These are phyloP conservation scores for Hansenula sp. DNA, from an alignment of 1,139 yeast genomes.

Conservation along the genomic window DNA sequence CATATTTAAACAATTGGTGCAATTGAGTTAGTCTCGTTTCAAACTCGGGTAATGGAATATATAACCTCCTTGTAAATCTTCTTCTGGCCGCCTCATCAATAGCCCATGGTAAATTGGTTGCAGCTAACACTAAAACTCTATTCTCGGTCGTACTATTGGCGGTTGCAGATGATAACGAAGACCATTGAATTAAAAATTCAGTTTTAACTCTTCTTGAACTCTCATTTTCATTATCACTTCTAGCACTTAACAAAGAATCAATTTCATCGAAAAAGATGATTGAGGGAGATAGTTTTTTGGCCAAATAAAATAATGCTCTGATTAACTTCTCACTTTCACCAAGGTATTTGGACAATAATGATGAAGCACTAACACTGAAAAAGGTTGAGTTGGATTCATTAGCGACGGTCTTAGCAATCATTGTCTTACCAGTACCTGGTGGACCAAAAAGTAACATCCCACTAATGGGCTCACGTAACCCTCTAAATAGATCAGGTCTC, in stretches of 20 bases:
- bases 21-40: constrained; percentile 53
- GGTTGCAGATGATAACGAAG: constrained; percentile 55
- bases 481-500: constrained; percentile 59
- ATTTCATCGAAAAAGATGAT: constrained; percentile 55
- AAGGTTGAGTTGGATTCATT: constrained; percentile 63
- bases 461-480: constrained; percentile 59
- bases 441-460: constrained; percentile 68
- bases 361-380: constrained; percentile 59
- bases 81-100: constrained; percentile 68
- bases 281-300: constrained; percentile 43
- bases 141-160: constrained; percentile 33
- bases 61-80: constrained; percentile 56
- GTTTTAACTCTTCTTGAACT: constrained; percentile 55
- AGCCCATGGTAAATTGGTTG: constrained; percentile 66
- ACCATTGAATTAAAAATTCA: constrained; percentile 65
- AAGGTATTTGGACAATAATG: constrained; percentile 56
- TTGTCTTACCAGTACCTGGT: constrained; percentile 43
- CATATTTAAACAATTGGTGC: constrained; percentile 37
- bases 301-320: constrained; percentile 53
- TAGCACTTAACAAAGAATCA: constrained; percentile 53
- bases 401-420: constrained; percentile 67
- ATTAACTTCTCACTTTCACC: constrained; percentile 65
- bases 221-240: constrained; percentile 47
- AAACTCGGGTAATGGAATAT: constrained; percentile 62
- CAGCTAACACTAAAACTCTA: constrained; percentile 57